Evolutionary conservation across 2,329 filamentous ascomycete genomes (phyloP).

Genomic region (Penicillium brevicompactum): DNA sequence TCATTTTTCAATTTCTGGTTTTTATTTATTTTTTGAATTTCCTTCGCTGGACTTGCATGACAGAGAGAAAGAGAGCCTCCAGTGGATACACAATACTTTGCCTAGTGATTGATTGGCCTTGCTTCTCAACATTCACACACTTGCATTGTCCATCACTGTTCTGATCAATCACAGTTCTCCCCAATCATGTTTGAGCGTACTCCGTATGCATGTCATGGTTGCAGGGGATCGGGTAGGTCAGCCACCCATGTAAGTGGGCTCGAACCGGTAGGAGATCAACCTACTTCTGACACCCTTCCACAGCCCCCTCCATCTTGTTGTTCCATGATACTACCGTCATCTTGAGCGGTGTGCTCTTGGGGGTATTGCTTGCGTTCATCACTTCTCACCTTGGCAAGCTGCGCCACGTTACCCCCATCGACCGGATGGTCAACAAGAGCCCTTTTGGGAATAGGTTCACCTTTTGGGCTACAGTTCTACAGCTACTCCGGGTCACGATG

Average conservation of each 20-base stretch:
- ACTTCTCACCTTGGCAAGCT: neutral
- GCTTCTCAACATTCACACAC: neutral
- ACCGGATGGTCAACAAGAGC: neutral
- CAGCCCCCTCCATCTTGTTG: neutral
- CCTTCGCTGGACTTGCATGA: too few relatives aligned
- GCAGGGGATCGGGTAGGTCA: neutral
- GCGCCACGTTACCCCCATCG: neutral
- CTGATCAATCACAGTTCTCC: neutral
- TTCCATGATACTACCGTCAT: slow-evolving; percentile 2
- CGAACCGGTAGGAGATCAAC: neutral
- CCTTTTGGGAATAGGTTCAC: neutral
- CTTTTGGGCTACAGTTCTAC: too few relatives aligned
- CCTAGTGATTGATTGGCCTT: too few relatives aligned
- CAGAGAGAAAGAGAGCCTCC: neutral
- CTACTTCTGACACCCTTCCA: neutral
- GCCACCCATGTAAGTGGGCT: neutral
- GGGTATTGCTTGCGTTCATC: neutral
- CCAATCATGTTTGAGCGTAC: neutral
- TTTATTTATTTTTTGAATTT: neutral
- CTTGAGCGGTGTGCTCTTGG: slow-evolving; percentile 8
- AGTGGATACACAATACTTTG: neutral
- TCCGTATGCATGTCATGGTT: slow-evolving; percentile 10
- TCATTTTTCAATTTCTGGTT: too few relatives aligned
- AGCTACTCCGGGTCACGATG: too few relatives aligned
- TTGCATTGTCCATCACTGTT: slow-evolving; percentile 2